Base-by-base conservation (phyloP, 1,139 yeast genomes). In the Zygosaccharomyces sapae region DNA sequence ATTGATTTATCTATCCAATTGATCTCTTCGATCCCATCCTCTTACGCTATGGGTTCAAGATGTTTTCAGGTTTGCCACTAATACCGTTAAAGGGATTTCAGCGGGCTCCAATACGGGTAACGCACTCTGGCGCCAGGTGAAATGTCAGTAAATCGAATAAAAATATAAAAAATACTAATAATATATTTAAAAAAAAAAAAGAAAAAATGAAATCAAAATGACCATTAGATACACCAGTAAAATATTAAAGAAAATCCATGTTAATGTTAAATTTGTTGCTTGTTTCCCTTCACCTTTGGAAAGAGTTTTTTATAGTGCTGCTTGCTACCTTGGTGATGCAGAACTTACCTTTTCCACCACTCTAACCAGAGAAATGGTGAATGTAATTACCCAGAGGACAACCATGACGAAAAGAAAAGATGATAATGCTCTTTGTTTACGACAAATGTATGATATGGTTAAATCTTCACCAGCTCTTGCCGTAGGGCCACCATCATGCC, bases 331-430 rank as follows among this genome's bases (percentile, higher is more conserved):
- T 31, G 61, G 55, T 4, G 55, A 47, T 36, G 49, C 48, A 3
- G 63, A 55, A 27, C 60, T 53, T 22, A 85, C 94, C 48, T 83
- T 76, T 58, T 85, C 92, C 4, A 90, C 92, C 43, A 90, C 87
- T 54, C 97, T 74, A 53, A 86, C 73, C n/a, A 89, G 81, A 65
- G 95, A 85, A 46, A 90, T 79, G 9, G 92, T 78, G 58, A 90
- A 90, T 0, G 96, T 85, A 31, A 83, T 67, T 35, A 92, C 88
- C 97, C 97, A 90, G 61, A 84, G 74, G 33, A 80, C 75, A 56
- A 90, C 72, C 31, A 83, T 81, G 55, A 89, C 67, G 61, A 90
- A 85, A 51, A 90, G 70, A 60, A 90, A 85, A 2, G 95, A 76
- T 6, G 92, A 85, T 49, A 90, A 70, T 0, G 86, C 87, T 49